Conservation (phyloP, 2,329 filamentous ascomycete species). For the Talaromyces albobiverticillius region DNA sequence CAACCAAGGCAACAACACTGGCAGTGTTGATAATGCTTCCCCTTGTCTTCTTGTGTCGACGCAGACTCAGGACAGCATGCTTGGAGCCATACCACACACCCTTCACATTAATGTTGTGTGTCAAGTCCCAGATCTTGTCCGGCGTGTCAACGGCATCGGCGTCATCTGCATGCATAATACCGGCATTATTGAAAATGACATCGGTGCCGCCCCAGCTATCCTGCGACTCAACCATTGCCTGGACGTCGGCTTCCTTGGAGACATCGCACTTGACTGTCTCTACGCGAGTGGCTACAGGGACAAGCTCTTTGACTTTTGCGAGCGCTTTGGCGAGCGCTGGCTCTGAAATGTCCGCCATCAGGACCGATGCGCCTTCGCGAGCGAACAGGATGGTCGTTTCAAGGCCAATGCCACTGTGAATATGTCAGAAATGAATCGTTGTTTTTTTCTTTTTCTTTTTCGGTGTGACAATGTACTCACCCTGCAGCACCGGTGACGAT, state of each 20-base stretch:
- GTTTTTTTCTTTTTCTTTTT: not conserved
- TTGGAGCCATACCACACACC: slow-evolving; percentile 97
- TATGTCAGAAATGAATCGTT: slow-evolving; percentile 7
- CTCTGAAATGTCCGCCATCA: slow-evolving; percentile 81
- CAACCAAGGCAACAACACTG: slow-evolving; percentile 82
- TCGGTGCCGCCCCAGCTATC: slow-evolving; percentile 87
- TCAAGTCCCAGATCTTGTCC: slow-evolving; percentile 91
- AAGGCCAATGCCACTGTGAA: slow-evolving; percentile 74
- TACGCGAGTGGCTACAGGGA: slow-evolving; percentile 59
- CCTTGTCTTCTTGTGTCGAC: slow-evolving; percentile 72
- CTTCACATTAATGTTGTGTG: slow-evolving; percentile 93
- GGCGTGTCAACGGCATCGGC: slow-evolving; percentile 78
- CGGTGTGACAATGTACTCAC: slow-evolving; percentile 46
- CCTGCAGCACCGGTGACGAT: slow-evolving; percentile 83
- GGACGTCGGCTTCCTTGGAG: slow-evolving; percentile 76
- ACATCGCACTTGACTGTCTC: slow-evolving; percentile 72
- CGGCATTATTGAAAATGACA: slow-evolving; percentile 95
- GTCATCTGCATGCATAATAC: slow-evolving; percentile 88
- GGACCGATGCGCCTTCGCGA: slow-evolving; percentile 78
- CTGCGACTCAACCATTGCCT: slow-evolving; percentile 69
- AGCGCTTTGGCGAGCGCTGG: slow-evolving; percentile 74
- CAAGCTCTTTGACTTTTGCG: slow-evolving; percentile 70
- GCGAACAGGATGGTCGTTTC: slow-evolving; percentile 89
- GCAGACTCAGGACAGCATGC: slow-evolving; percentile 79
- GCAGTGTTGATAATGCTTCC: slow-evolving; percentile 91